Evolutionary conservation across 1,284 basidiomycete genomes (phyloP), one percentile per base, ranked within the genome.

Genomic region (Irpex sp.): DNA sequence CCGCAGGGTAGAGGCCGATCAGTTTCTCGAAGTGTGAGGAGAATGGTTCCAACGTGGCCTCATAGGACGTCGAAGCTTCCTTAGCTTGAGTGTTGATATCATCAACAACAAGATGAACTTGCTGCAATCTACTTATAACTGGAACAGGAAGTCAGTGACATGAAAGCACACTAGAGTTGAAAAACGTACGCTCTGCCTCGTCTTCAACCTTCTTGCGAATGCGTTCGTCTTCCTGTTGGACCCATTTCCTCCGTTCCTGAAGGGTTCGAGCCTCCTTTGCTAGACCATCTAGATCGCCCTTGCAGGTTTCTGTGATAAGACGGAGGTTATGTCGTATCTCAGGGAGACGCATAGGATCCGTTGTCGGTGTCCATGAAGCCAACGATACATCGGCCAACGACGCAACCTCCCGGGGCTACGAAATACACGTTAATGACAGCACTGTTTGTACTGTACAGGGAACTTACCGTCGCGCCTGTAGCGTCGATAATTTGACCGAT

Each of bases 301-400:
- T 92, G 67, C 93, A 89, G 0, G 87, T 82, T 56, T 96, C 92
- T 2, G 88, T 84, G 54, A 99, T 93, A 52, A 98, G 83, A 5
- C 90, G 86, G 31, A 99, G 77, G 74, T 99, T 99, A 74, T 99
- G 96, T 40, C 96, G 87, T 17, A 99, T 87, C 80, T 99, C 97
- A 0, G 97, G 96, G 66, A 99, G 86, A 65, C 92, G 89, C 54
- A 88, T 93, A 1, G 88, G 82, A 69, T 98, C 95, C 11, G 86
- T 86, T 0, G 92, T 89, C 0, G 93, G 94, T 11, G 89, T 88
- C 93, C 95, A 96, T 5, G 87, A 84, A 38, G 91, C 89, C 38
- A 88, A 75, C 0, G 90, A 89, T 26, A 95, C 79, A 37, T 94
- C 90, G 1, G 93, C 86, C 26, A 96, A 75, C 1, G 93, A 95